Evolutionary conservation across 768 basidiomycete species (phyloP).

Genomic region (Amanita thiersii): DNA sequence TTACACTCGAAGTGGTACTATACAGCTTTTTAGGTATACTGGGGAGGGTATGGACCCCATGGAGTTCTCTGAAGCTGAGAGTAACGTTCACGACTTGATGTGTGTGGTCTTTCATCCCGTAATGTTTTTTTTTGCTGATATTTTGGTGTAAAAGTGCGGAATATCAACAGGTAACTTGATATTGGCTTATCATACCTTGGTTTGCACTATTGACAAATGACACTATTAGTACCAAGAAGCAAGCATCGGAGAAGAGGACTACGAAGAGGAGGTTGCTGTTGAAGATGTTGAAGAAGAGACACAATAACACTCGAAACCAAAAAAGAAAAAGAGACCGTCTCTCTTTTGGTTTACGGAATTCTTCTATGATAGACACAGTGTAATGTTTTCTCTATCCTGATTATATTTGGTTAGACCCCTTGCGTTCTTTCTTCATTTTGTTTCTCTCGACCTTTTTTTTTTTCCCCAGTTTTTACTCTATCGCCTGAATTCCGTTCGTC

Average conservation of each 20-base stretch:
- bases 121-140: slow-evolving; percentile 1
- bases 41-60: slow-evolving; percentile 87
- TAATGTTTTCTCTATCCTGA: background rate
- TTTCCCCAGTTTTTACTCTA: background rate
- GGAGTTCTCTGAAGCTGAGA: slow-evolving; percentile 86
- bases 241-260: slow-evolving; percentile 16
- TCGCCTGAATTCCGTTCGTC: too few species aligned
- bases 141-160: slow-evolving; percentile 50
- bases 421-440: background rate
- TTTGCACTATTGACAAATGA: background rate
- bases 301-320: slow-evolving; percentile 13
- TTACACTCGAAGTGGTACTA: too few species aligned
- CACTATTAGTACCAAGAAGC: slow-evolving; percentile 26
- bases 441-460: background rate
- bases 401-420: too few species aligned
- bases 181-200: too few species aligned
- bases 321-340: background rate
- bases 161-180: slow-evolving; percentile 65
- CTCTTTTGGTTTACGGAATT: background rate
- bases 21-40: slow-evolving; percentile 70
- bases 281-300: slow-evolving; percentile 12
- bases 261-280: slow-evolving; percentile 14
- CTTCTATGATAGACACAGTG: background rate
- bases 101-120: slow-evolving; percentile 31
- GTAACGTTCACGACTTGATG: slow-evolving; percentile 75